Conservation (phyloP, 2,329 filamentous ascomycete species). For the Penicillium italicum region DNA sequence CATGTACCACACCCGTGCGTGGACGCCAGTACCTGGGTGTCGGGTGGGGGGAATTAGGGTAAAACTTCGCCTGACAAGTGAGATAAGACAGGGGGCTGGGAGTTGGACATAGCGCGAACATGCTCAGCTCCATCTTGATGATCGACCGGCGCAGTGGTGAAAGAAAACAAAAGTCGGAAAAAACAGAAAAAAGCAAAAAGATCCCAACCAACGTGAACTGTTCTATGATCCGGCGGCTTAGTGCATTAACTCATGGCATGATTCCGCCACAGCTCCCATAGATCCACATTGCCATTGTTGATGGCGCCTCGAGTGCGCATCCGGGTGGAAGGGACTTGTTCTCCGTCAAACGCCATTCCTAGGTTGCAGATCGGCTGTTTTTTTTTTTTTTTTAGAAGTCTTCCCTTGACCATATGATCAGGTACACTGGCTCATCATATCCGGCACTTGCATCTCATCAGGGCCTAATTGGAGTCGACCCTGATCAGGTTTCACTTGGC, state of each 20-base stretch:
- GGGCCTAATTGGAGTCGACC: background rate
- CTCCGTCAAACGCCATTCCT: constrained; percentile 5
- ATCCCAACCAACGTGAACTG: constrained; percentile 1
- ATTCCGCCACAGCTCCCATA: background rate
- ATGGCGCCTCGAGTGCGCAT: background rate
- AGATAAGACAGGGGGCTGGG: background rate
- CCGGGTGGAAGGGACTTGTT: background rate
- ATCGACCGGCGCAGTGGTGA: constrained; percentile 10
- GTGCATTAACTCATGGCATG: constrained; percentile 4
- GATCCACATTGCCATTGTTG: constrained; percentile 5
- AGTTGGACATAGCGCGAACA: background rate
- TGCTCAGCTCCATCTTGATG: constrained; percentile 14
- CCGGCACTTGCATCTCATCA: background rate
- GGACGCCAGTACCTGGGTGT: background rate
- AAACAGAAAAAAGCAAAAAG: constrained; percentile 1
- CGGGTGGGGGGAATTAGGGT: background rate
- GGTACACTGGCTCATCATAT: constrained; percentile 6
- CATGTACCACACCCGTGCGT: constrained; percentile 3
- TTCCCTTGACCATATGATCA: constrained; percentile 2
- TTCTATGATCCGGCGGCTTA: background rate
- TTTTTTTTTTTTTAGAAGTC: background rate
- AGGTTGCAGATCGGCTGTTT: constrained; percentile 4
- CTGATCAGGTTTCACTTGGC: background rate
- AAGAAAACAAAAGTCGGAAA: background rate
- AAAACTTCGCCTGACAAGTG: background rate